A percentile compares a stretch with the other conserved stretches of the same genome.
Conservation (phyloP, 148 eudicot genomes). For the Spergularia bocconei region DNA sequence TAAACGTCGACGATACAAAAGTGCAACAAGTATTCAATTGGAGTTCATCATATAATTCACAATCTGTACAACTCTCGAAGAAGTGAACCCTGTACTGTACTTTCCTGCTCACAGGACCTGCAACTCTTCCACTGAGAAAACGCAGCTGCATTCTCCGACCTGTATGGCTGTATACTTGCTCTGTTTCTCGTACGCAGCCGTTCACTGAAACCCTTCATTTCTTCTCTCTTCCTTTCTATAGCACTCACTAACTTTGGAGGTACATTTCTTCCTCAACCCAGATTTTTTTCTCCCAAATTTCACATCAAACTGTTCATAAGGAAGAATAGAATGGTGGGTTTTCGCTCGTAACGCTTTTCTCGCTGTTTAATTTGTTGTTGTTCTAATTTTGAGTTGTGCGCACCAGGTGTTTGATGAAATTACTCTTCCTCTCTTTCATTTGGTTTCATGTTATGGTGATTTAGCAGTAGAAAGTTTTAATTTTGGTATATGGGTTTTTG, state of each 20-base stretch:
- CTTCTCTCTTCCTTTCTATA: too few relatives aligned
- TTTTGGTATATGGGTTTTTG: slow-evolving; percentile 1
- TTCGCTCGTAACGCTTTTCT: neutral
- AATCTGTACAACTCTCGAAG: too few relatives aligned
- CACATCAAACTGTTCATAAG: neutral
- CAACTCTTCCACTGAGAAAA: too few relatives aligned
- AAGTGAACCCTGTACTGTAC: too few relatives aligned
- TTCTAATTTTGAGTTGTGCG: slow-evolving; percentile 2
- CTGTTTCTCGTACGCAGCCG: too few relatives aligned
- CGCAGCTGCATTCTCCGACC: too few relatives aligned
- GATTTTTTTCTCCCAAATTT: neutral
- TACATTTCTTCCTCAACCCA: slow-evolving; percentile 5
- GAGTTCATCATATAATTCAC: too few relatives aligned
- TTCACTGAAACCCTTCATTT: too few relatives aligned
- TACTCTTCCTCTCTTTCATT: slow-evolving; percentile 7
- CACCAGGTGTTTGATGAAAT: slow-evolving; percentile 36
- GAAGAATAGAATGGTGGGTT: slow-evolving; percentile 3
- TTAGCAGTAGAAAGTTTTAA: neutral
- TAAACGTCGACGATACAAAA: too few relatives aligned
- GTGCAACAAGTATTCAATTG: too few relatives aligned
- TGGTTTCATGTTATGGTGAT: slow-evolving; percentile 10
- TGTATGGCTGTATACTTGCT: too few relatives aligned
- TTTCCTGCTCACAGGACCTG: too few relatives aligned
- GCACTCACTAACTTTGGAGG: neutral
- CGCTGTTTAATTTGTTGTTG: neutral